These are phyloP conservation scores for Myriosclerotinia scirpicola DNA, from an alignment of 2,329 filamentous ascomycete genomes.

Conservation along the genomic window DNA sequence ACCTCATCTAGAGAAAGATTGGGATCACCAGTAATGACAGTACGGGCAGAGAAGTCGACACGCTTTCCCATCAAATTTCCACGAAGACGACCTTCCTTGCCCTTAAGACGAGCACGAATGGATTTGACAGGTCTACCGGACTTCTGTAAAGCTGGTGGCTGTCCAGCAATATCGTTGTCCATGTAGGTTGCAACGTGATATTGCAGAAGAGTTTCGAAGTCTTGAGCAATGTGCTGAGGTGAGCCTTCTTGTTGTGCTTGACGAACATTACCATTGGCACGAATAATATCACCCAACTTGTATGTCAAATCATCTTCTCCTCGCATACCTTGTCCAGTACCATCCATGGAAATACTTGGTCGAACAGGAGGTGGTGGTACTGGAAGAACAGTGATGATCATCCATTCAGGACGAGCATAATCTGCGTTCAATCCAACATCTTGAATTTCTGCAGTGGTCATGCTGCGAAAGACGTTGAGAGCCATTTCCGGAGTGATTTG, in stretches of 20 bases:
- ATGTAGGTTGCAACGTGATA: slow-evolving; percentile 99
- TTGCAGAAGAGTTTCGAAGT: slow-evolving; percentile 89
- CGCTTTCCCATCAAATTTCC: slow-evolving; percentile 99
- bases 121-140: slow-evolving; percentile 95
- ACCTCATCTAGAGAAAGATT: slow-evolving; percentile 97
- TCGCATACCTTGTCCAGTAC: slow-evolving; percentile 85
- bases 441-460: slow-evolving; percentile 75
- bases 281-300: slow-evolving; percentile 97
- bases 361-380: slow-evolving; percentile 95
- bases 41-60: slow-evolving; percentile 98
- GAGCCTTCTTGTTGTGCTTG: slow-evolving; percentile 90
- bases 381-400: slow-evolving; percentile 91
- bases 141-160: slow-evolving; percentile 93
- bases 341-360: slow-evolving; percentile 95
- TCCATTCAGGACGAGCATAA: slow-evolving; percentile 97
- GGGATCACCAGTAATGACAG: slow-evolving; percentile 97
- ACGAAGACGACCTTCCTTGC: slow-evolving; percentile 95
- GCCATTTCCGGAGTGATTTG: slow-evolving; percentile 81
- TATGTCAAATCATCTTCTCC: slow-evolving; percentile 99
- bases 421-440: slow-evolving; percentile 92
- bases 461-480: slow-evolving; percentile 81
- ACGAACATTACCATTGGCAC: slow-evolving; percentile 92
- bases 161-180: slow-evolving; percentile 98
- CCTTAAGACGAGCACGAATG: slow-evolving; percentile 95
- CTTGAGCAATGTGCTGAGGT: slow-evolving; percentile 83